Evolutionary conservation across 805 yeast genomes (phyloP), one percentile per base, ranked within the genome.

Genomic region (Candida adriatica): DNA sequence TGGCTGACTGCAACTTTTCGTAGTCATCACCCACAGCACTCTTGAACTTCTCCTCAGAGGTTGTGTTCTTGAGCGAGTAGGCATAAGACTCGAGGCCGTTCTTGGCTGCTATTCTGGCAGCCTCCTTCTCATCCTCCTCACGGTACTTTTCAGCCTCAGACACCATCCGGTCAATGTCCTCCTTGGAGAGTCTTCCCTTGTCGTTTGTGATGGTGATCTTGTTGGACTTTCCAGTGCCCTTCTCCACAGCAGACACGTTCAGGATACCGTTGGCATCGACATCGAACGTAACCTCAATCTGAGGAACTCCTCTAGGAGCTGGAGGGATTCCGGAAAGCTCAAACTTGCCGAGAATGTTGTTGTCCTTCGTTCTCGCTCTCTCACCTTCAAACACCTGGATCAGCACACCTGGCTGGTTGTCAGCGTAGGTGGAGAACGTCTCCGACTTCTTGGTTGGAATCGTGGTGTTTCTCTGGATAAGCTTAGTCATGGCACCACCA

Each of bases 251-350:
- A 53, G 94, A 80, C 41, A 88, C 96, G 68, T 88, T 88, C 71
- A 88, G 74, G 67, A 88, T 88, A 74, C 96, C 96, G 66, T 88
- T 88, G 51, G 96, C 95, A 64, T 88, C 96, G 58, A 88, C 71
- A 64, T 88, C 96, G 62, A 88, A 88, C 54, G 95, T 87, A 51
- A 88, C 96, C 76, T 88, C 96, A 56, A 88, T 80, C 73, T 87
- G 96, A 58, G 96, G 96, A 55, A 83, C 94, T 78, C 96, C 96
- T 74, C 96, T 86, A 70, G 96, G 96, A 34, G 96, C 96, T 52
- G 96, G 96, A 59, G 96, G 96, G 47, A 88, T 88, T 63, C 96
- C 96, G 49, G 92, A 68, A 56, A 88, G 77, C 69, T 88, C 96
- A 71, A 88, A 88, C 72, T 88, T 88, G 75, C 96, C 96, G 58